phyloP scores from a whole-genome alignment of 2,329 filamentous ascomycete genomes.

The Fusarium abutilonis region DNA sequence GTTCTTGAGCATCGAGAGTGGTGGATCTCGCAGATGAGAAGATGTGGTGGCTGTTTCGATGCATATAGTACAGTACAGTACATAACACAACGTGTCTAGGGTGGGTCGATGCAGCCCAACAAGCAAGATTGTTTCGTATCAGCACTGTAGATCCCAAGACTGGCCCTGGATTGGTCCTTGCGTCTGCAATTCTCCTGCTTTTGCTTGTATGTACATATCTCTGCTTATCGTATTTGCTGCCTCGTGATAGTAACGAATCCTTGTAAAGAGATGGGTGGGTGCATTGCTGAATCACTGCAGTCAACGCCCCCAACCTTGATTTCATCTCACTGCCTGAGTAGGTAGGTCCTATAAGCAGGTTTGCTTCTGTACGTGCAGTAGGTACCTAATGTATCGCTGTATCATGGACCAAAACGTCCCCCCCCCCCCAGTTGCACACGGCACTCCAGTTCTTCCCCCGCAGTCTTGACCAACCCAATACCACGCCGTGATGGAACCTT shows the following conservation, averaged over 20 bases:
- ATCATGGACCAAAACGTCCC: too few relatives aligned
- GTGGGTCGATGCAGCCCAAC: too few relatives aligned
- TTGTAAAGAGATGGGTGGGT: neutral
- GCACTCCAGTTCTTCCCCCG: constrained; percentile 6
- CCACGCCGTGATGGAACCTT: constrained; percentile 22
- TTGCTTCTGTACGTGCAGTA: too few relatives aligned
- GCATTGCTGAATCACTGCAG: constrained; percentile 18
- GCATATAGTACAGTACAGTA: neutral
- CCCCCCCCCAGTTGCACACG: too few relatives aligned
- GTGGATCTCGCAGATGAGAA: constrained; percentile 21
- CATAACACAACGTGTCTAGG: too few relatives aligned
- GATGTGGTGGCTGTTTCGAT: neutral
- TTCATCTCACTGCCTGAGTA: too few relatives aligned
- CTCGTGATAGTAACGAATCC: constrained; percentile 17
- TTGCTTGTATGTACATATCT: constrained; percentile 1
- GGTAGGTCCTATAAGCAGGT: too few relatives aligned
- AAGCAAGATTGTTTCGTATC: constrained; percentile 21
- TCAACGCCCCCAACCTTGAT: neutral
- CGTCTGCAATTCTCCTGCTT: constrained; percentile 1
- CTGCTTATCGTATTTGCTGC: constrained; percentile 1
- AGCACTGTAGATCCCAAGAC: constrained; percentile 20
- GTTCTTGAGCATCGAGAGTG: constrained; percentile 26
- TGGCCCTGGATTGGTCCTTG: constrained; percentile 9
- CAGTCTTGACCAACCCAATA: constrained; percentile 21
- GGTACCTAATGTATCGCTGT: too few relatives aligned